Evolutionary conservation across 495 filamentous ascomycete species (phyloP).

Genomic region (Podospora didyma): DNA sequence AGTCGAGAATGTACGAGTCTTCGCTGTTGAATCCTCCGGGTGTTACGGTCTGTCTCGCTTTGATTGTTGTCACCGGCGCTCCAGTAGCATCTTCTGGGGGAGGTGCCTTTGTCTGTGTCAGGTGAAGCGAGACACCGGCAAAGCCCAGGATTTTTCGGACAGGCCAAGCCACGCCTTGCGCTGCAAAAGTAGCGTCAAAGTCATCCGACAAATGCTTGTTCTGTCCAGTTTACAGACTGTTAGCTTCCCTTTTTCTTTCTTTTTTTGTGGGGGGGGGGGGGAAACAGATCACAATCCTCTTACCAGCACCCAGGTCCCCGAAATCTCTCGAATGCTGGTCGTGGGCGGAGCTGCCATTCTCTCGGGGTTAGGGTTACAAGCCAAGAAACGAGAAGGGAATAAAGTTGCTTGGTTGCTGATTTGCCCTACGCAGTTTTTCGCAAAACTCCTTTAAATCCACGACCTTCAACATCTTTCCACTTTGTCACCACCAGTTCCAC

Average conservation of each 20-base stretch:
- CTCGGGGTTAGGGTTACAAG: neutral
- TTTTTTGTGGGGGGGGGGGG: no score
- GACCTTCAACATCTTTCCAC: no score
- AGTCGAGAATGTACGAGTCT: neutral
- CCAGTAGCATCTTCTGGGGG: neutral
- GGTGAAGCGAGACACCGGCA: constrained; percentile 1
- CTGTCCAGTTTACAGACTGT: neutral
- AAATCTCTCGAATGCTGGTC: neutral
- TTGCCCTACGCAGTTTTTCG: no score
- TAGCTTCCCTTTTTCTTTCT: no score
- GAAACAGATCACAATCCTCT: no score
- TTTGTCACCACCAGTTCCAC: no score
- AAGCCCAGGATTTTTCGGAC: constrained; percentile 2
- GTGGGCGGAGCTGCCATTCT: constrained; percentile 1
- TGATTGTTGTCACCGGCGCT: neutral
- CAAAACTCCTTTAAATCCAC: no score
- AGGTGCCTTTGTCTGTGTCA: neutral
- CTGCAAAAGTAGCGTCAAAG: neutral
- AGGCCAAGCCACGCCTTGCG: neutral
- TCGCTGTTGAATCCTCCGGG: constrained; percentile 5
- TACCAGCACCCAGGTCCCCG: constrained; percentile 1
- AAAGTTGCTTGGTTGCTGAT: neutral
- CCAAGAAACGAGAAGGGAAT: neutral
- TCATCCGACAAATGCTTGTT: neutral
- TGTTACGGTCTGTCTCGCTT: neutral